Evolutionary conservation across 768 basidiomycete species (phyloP).

Genomic region (Russula sp.): DNA sequence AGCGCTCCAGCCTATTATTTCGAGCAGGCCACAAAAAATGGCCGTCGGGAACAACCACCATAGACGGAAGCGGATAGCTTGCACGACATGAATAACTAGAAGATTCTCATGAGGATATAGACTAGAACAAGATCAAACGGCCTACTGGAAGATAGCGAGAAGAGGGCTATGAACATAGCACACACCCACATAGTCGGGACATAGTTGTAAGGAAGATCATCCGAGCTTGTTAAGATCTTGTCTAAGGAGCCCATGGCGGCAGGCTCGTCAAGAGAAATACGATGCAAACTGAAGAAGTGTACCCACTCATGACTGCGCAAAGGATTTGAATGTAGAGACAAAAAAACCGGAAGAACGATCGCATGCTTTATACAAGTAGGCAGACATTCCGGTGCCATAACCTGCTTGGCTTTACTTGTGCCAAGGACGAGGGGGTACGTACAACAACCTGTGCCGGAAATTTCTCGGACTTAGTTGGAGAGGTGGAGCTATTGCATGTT

Average conservation of each 20-base stretch:
- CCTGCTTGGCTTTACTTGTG: background rate
- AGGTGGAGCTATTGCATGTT: background rate
- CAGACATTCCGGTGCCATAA: background rate
- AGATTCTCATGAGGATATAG: background rate
- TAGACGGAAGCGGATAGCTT: slow-evolving; percentile 29
- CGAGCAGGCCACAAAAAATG: slow-evolving; percentile 31
- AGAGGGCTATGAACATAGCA: slow-evolving; percentile 3
- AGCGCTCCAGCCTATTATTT: slow-evolving; percentile 37
- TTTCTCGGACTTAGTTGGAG: background rate
- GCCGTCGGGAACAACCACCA: slow-evolving; percentile 36
- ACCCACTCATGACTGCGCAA: background rate
- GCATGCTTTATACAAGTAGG: background rate
- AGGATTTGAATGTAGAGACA: too few relatives aligned
- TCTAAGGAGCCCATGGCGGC: background rate
- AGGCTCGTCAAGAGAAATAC: background rate
- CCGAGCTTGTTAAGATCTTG: background rate
- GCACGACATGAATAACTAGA: slow-evolving; percentile 27
- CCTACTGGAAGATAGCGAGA: slow-evolving; percentile 2
- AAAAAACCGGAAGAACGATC: background rate
- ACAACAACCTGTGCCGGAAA: background rate
- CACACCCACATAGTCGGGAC: slow-evolving; percentile 17
- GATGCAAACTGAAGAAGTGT: background rate
- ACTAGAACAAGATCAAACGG: background rate
- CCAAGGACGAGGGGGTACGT: background rate
- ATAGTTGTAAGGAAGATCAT: slow-evolving; percentile 5